phyloP scores from a whole-genome alignment of 306 rosid species.

The Ormosia emarginata region DNA sequence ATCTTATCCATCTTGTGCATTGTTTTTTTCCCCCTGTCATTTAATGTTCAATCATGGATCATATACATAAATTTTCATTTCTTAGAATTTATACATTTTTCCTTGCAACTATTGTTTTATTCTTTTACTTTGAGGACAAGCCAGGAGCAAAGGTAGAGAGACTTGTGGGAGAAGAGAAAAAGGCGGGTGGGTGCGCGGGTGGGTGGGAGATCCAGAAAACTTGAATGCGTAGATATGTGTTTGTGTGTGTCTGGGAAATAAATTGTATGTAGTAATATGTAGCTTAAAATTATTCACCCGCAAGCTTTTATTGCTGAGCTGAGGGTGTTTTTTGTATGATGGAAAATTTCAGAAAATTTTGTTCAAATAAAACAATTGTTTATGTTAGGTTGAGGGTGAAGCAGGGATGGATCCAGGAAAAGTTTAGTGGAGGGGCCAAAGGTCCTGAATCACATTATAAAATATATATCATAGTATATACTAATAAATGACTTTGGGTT shows the following conservation, averaged over 20 bases:
- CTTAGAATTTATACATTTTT: neutral
- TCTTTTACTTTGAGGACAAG: neutral
- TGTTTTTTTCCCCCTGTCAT: neutral
- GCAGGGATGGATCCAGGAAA: neutral
- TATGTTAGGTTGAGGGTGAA: neutral
- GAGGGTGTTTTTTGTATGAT: neutral
- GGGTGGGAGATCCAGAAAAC: neutral
- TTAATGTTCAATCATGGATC: conserved; percentile 16
- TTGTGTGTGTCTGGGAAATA: neutral
- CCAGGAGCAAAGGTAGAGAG: neutral
- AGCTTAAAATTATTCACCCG: neutral
- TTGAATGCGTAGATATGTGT: neutral
- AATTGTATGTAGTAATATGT: neutral
- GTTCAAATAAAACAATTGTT: neutral
- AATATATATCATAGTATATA: too few relatives aligned
- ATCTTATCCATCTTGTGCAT: conserved; percentile 23
- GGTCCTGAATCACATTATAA: too few relatives aligned
- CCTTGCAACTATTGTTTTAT: neutral
- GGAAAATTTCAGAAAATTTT: neutral
- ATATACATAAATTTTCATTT: neutral
- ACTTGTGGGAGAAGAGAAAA: conserved; percentile 4
- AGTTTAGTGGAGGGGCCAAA: too few relatives aligned
- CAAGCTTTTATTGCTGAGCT: neutral
- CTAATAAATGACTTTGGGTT: too few relatives aligned
- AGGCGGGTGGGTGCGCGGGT: neutral